These are phyloP conservation scores for Lactuca saligna DNA, from an alignment of 129 eudicot genomes.

Conservation along the genomic window DNA sequence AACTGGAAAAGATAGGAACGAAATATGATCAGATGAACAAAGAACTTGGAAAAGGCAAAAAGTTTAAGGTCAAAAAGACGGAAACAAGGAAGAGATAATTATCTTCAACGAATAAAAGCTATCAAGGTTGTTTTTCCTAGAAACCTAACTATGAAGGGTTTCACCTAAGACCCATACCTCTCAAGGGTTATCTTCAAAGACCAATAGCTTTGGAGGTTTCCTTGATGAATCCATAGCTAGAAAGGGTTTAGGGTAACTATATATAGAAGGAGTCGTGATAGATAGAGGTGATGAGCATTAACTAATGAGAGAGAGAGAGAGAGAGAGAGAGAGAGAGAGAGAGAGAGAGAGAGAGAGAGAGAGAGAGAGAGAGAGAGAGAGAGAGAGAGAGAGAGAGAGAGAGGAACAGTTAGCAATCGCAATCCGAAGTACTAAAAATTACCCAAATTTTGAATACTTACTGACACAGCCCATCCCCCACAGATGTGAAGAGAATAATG, in stretches of 20 bases:
- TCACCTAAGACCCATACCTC: conserved; percentile 1
- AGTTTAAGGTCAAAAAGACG: neutral
- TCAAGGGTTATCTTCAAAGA: conserved; percentile 16
- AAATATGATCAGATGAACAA: conserved; percentile 2
- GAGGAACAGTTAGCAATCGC: conserved; percentile 53
- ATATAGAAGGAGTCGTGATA: conserved; percentile 20
- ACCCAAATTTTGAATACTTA: conserved; percentile 32
- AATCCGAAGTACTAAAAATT: conserved; percentile 40
- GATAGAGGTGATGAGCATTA: conserved; percentile 31
- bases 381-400: conserved; percentile 25
- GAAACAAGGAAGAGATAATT: conserved; percentile 7
- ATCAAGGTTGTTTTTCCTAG: neutral
- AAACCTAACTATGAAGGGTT: conserved; percentile 7
- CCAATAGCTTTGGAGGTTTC: conserved; percentile 25
- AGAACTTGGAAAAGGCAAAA: neutral
- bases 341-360: conserved; percentile 26
- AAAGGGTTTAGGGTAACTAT: conserved; percentile 33
- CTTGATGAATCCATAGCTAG: conserved; percentile 23
- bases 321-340: conserved; percentile 15
- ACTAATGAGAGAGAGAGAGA: conserved; percentile 27
- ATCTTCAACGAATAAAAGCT: conserved; percentile 9
- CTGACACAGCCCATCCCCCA: conserved; percentile 42
- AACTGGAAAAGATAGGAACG: neutral
- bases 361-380: conserved; percentile 4
- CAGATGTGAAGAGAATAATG: conserved; percentile 42